phyloP scores from a whole-genome alignment of 106 monocot genomes.

The Phalaenopsis equestris region DNA sequence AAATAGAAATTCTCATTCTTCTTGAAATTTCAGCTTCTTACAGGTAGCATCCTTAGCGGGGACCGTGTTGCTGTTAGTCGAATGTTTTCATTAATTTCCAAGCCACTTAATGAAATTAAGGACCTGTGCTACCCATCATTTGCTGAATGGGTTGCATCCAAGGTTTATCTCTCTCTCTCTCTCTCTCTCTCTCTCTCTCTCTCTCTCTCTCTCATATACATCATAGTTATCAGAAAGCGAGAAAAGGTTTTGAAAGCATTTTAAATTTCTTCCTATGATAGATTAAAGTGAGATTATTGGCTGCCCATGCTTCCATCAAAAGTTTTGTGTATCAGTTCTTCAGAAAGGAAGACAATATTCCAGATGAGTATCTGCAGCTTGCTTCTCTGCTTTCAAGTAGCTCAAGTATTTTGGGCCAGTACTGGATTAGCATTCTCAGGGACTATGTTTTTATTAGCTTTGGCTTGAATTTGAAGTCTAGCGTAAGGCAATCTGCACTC shows the following conservation, averaged over 20 bases:
- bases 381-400: slow-evolving; percentile 63
- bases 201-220: neutral
- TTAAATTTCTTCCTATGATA: slow-evolving; percentile 17
- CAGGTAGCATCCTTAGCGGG: slow-evolving; percentile 71
- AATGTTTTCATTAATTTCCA: slow-evolving; percentile 80
- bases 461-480: slow-evolving; percentile 42
- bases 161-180: slow-evolving; percentile 50
- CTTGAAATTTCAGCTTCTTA: slow-evolving; percentile 57
- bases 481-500: slow-evolving; percentile 33
- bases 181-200: neutral
- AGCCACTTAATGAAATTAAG: slow-evolving; percentile 71
- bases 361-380: slow-evolving; percentile 72
- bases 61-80: slow-evolving; percentile 79
- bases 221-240: neutral
- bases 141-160: slow-evolving; percentile 97
- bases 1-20: slow-evolving; percentile 1
- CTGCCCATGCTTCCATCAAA: slow-evolving; percentile 95
- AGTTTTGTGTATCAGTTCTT: slow-evolving; percentile 61
- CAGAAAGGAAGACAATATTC: slow-evolving; percentile 30
- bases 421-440: slow-evolving; percentile 72
- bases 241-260: neutral
- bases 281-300: slow-evolving; percentile 85
- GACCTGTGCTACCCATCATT: slow-evolving; percentile 96
- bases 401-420: slow-evolving; percentile 62
- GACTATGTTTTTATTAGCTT: slow-evolving; percentile 74